Base-by-base conservation (phyloP, 257 asterid species). In the Parsonsia alboflavescens region DNA sequence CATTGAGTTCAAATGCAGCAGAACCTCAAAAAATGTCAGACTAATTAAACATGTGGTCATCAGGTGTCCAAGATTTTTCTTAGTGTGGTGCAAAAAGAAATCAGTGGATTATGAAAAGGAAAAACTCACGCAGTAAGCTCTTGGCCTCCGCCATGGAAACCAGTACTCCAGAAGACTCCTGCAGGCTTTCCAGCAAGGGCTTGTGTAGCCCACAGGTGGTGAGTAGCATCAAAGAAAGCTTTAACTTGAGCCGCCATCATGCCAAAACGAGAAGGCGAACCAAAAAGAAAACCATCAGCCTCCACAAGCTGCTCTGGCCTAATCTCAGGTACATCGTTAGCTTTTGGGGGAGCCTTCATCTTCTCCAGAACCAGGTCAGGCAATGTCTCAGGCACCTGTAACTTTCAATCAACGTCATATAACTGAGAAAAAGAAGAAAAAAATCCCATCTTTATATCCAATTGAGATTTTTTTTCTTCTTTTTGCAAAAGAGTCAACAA, bases 91-190 rank as follows among this genome's bases (percentile, higher is more conserved):
- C 56, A 45, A 15, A 28, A 61, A 48, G 50, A 45, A 73, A 22
- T 41, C 57, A 10, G 26, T 8, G 28, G 50, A 56, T 6, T 30
- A 61, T 44, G 73, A 80, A 76, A 33, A 42, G 41, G 30, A 69
- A 68, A 52, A 71, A 78, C 96, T 81, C 76, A 91, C 97, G 97
- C 98, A 0, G 96, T 89, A 71, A 93, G 98, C 80, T 93, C 97
- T 76, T 91, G 98, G n/a, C 98, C 98, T 10, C 97, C 98, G 21
- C 98, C 98, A 82, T 87, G 97, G 85, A 93, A 93, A 22, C 98
- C 98, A 0, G 98, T 93, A 86, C 96, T 89, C 98, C 97, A 89
- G 79, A 93, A 93, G 68, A 93, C 85, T 6, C 98, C 98, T 3
- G 98, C 98, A 39, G 98, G 98, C 80, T 89, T 93, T 16, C 96